These are phyloP conservation scores for Aciculoconidium aculeatum DNA, from an alignment of 805 yeast species.

Conservation along the genomic window DNA sequence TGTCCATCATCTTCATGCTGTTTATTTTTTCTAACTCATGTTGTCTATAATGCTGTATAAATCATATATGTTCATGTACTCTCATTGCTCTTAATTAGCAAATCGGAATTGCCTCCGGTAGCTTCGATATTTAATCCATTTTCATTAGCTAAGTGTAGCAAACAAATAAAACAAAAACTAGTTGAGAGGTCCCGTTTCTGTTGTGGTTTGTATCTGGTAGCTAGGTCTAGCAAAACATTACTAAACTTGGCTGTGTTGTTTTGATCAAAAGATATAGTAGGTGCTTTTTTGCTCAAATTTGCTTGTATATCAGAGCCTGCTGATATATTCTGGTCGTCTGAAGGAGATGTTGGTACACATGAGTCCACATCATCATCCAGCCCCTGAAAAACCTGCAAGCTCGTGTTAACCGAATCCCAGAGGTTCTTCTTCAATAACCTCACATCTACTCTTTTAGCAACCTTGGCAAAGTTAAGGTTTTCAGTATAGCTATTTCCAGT, in stretches of 20 bases:
- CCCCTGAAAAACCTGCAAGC: too few relatives aligned
- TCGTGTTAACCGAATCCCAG: slow-evolving; percentile 1
- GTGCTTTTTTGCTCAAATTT: neutral
- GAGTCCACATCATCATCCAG: too few relatives aligned
- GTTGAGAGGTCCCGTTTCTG: slow-evolving; percentile 3
- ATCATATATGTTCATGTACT: too few relatives aligned
- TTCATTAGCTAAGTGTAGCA: slow-evolving; percentile 7
- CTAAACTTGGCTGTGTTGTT: slow-evolving; percentile 2
- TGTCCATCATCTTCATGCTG: too few relatives aligned
- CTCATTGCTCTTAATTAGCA: slow-evolving; percentile 1
- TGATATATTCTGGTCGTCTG: too few relatives aligned
- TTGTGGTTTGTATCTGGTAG: neutral
- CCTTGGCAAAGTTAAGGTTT: slow-evolving; percentile 1
- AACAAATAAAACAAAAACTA: slow-evolving; percentile 6
- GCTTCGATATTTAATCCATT: slow-evolving; percentile 2
- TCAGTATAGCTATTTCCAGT: slow-evolving; percentile 1
- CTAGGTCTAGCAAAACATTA: neutral
- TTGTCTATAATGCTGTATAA: too few relatives aligned
- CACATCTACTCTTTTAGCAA: slow-evolving; percentile 5
- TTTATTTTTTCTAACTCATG: too few relatives aligned
- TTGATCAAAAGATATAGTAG: too few relatives aligned
- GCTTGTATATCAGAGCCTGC: neutral
- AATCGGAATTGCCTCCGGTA: neutral
- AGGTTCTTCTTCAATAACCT: slow-evolving; percentile 3
- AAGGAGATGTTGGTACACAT: too few relatives aligned